Conservation (phyloP, 2,329 filamentous ascomycete species). For the Fusarium tanahbumbuense region DNA sequence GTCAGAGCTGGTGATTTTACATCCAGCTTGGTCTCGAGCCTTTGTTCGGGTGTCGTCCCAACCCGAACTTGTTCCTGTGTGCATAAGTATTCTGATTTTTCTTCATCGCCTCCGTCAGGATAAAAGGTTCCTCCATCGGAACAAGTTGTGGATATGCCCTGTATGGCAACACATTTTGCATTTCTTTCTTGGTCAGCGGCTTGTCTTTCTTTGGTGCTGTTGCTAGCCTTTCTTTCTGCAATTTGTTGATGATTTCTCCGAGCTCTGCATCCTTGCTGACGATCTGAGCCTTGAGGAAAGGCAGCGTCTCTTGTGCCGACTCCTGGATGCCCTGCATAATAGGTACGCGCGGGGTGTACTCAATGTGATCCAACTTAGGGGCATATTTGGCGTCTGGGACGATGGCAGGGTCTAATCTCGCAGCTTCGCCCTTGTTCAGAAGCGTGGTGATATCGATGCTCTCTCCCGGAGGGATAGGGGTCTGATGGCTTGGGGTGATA, state of each 20-base stretch:
- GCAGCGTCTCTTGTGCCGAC: constrained; percentile 57
- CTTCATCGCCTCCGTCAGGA: constrained; percentile 51
- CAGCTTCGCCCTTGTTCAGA: constrained; percentile 75
- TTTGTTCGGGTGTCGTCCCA: constrained; percentile 41
- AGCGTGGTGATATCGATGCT: constrained; percentile 85
- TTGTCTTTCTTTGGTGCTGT: constrained; percentile 40
- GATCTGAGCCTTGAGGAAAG: constrained; percentile 88
- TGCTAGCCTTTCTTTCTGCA: constrained; percentile 54
- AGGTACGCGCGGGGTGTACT: constrained; percentile 76
- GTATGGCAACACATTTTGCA: constrained; percentile 54
- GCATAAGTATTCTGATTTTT: constrained; percentile 38
- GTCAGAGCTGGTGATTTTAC: constrained; percentile 17
- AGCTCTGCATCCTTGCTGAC: constrained; percentile 79
- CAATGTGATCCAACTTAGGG: constrained; percentile 70
- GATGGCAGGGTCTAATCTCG: constrained; percentile 75
- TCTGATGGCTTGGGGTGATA: constrained; percentile 85
- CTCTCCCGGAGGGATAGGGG: constrained; percentile 84
- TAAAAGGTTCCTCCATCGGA: constrained; percentile 52
- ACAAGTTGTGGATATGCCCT: constrained; percentile 49
- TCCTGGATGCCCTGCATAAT: constrained; percentile 81
- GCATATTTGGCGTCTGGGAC: constrained; percentile 63
- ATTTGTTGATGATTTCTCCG: constrained; percentile 74
- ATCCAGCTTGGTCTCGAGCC: constrained; percentile 43
- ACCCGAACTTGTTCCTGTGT: constrained; percentile 43
- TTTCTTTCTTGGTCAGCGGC: constrained; percentile 40